Evolutionary conservation across 2,329 filamentous ascomycete species (phyloP).

Genomic region (Botrytis cinerea): DNA sequence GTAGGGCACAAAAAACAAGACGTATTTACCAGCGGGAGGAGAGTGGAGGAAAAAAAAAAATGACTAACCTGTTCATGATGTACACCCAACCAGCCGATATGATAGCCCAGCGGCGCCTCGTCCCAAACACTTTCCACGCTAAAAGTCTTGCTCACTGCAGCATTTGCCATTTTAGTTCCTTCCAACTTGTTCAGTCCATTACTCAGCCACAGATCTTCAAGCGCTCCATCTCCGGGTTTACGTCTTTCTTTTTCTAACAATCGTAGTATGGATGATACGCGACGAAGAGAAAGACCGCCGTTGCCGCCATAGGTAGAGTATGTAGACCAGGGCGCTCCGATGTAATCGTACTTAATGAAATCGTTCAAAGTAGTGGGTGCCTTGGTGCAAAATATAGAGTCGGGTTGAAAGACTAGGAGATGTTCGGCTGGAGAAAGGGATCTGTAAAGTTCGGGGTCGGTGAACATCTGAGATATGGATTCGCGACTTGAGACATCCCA

Average conservation of each 20-base stretch:
- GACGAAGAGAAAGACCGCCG: conserved; percentile 56
- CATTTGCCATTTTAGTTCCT: conserved; percentile 50
- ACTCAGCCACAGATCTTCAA: conserved; percentile 59
- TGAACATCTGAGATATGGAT: conserved; percentile 55
- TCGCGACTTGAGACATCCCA: conserved; percentile 45
- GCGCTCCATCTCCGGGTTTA: conserved; percentile 49
- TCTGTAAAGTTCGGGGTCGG: conserved; percentile 53
- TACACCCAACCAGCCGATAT: conserved; percentile 50
- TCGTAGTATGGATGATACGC: conserved; percentile 52
- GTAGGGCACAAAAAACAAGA: not conserved
- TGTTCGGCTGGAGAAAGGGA: conserved; percentile 54
- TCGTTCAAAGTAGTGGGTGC: conserved; percentile 44
- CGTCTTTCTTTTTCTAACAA: conserved; percentile 53
- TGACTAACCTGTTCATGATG: conserved; percentile 23
- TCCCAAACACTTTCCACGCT: conserved; percentile 53
- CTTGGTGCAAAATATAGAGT: conserved; percentile 59
- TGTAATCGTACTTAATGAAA: conserved; percentile 43
- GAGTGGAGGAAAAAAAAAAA: not conserved
- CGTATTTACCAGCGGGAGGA: not conserved
- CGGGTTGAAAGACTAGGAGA: conserved; percentile 58
- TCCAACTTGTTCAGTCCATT: conserved; percentile 51
- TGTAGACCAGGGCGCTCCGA: conserved; percentile 46
- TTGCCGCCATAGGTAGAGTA: conserved; percentile 50
- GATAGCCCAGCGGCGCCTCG: conserved; percentile 56
- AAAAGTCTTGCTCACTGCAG: conserved; percentile 46